Evolutionary conservation across 108 stramenopile species (phyloP), one percentile per base, ranked within the genome.

Genomic region (Epithemia pelagica): DNA sequence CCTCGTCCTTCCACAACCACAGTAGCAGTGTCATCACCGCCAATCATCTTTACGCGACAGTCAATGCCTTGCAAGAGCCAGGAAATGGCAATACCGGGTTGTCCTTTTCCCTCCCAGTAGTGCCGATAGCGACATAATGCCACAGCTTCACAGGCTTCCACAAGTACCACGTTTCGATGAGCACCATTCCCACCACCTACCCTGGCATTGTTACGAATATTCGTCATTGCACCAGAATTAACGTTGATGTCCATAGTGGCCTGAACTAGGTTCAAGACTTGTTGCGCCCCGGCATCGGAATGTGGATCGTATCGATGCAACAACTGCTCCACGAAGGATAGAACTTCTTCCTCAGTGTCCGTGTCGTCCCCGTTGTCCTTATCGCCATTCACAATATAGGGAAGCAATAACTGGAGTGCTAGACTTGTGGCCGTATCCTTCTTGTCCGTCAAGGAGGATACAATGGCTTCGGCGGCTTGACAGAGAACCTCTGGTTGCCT

Each of bases 31-130:
- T 77, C 78, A 10, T 81, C 37, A 5, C 5, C 10, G 37, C 37
- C 37, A 10, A 5, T 15, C 5, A 46, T 46, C 37, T 15, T 46
- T 5, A 15, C 5, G 15, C 37, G 37, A 15, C 37, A 64, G 59
- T 87, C 88, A 58, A 86, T 77, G 5, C 91, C 91, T 15, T 59
- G 51, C 20, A 92, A 25, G 5, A 92, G 69, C 88, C 86, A 89
- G 51, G 87, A 62, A 0, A 78, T 74, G 0, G 80, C 78, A 22
- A 76, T 74, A 2, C 74, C 71, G 29, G 69, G 69, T 28, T 56
- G 65, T 32, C 69, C 52, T 30, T 64, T 69, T 1, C 62, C 54
- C 2, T 66, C 54, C n/a, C n/a, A n/a, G 57, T 83, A 79, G 55
- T 82, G 62, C 3, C 80, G 74, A 58, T 87, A 81, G 62, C 86